These are phyloP conservation scores for Solioccasus polychromus DNA, from an alignment of 768 basidiomycete genomes.

Conservation along the genomic window DNA sequence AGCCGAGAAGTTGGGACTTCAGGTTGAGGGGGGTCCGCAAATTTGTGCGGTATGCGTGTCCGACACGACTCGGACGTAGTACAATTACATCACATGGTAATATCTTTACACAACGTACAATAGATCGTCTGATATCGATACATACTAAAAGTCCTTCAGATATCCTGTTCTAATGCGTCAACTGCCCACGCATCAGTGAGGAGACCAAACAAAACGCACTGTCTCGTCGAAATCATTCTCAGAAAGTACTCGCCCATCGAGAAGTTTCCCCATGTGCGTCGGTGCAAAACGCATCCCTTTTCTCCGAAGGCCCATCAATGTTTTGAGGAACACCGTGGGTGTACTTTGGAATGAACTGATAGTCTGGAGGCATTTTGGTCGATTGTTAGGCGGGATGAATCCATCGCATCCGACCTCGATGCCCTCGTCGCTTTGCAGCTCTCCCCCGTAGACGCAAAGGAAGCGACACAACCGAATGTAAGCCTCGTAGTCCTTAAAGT, in stretches of 20 bases:
- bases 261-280: constrained; percentile 22
- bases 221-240: constrained; percentile 23
- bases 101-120: too few relatives aligned
- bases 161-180: too few relatives aligned
- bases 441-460: background rate
- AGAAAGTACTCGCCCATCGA: constrained; percentile 19
- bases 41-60: too few relatives aligned
- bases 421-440: background rate
- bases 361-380: background rate
- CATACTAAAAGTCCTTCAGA: too few relatives aligned
- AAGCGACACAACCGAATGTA: background rate
- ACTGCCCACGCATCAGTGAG: too few relatives aligned
- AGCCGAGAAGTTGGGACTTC: too few relatives aligned
- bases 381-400: background rate
- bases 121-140: too few relatives aligned
- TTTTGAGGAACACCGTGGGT: constrained; percentile 29
- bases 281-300: constrained; percentile 36
- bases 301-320: constrained; percentile 27
- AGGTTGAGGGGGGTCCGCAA: too few relatives aligned
- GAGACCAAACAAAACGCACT: background rate
- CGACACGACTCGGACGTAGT: too few relatives aligned
- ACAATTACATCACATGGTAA: too few relatives aligned
- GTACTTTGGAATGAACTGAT: constrained; percentile 32
- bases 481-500: background rate
- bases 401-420: background rate